Conservation (phyloP, 768 basidiomycete species). For the Rhizopogon sp. region DNA sequence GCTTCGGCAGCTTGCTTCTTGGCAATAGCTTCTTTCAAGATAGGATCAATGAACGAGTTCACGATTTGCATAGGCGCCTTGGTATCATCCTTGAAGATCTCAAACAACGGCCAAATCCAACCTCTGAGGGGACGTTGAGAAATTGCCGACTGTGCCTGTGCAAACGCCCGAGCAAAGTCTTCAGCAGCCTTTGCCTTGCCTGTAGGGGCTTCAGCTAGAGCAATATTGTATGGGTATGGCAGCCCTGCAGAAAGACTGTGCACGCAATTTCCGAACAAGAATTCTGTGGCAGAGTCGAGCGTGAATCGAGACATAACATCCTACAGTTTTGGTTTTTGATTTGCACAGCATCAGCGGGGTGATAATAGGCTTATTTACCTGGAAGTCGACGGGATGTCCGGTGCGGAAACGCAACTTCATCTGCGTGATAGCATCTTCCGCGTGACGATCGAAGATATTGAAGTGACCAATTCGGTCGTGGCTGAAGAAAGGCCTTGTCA, state of each 20-base stretch:
- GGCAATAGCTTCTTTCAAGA: constrained; percentile 37
- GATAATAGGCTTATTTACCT: constrained; percentile 25
- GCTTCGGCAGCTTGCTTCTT: constrained; percentile 27
- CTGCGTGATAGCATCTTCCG: constrained; percentile 36
- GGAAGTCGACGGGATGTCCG: constrained; percentile 56
- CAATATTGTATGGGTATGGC: constrained; percentile 45
- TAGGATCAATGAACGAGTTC: constrained; percentile 47
- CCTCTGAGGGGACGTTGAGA: constrained; percentile 38
- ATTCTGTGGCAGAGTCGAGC: constrained; percentile 62
- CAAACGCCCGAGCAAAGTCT: constrained; percentile 45
- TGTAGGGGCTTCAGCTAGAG: constrained; percentile 11
- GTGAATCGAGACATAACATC: constrained; percentile 61
- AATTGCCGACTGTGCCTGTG: constrained; percentile 40
- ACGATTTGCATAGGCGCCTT: constrained; percentile 47
- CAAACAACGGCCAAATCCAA: constrained; percentile 50
- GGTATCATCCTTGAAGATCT: constrained; percentile 44
- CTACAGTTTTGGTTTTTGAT: constrained; percentile 18
- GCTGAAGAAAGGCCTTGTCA: constrained; percentile 62
- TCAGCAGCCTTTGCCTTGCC: constrained; percentile 29
- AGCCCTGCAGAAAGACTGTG: constrained; percentile 46
- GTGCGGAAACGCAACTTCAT: constrained; percentile 43
- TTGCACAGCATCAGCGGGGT: neutral
- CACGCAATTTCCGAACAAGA: constrained; percentile 58
- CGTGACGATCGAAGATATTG: constrained; percentile 54
- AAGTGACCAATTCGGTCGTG: constrained; percentile 56